A percentile compares a stretch with the other conserved stretches of the same genome.
Conservation (phyloP, 2,329 filamentous ascomycete genomes). For the Aspergillus hortae region DNA sequence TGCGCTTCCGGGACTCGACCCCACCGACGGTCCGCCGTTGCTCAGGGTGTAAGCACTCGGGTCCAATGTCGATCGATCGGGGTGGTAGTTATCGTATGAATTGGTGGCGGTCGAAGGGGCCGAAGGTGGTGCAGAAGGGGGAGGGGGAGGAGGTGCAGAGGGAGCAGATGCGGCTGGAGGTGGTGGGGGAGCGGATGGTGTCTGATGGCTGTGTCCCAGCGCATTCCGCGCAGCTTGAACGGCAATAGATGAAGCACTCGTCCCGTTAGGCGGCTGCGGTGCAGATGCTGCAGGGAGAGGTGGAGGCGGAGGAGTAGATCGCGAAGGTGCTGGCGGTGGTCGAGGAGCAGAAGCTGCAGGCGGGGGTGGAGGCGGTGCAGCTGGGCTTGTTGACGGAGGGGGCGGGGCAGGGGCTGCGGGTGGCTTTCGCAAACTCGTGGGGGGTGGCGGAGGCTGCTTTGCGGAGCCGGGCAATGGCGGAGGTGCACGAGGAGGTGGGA, state of each 20-base stretch:
- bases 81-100: slow-evolving; percentile 41
- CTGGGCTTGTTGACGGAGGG: slow-evolving; percentile 41
- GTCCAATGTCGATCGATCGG: slow-evolving; percentile 64
- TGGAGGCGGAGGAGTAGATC: slow-evolving; percentile 50
- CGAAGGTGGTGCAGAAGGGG: slow-evolving; percentile 43
- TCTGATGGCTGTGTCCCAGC: slow-evolving; percentile 45
- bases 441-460: slow-evolving; percentile 56
- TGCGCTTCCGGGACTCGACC: slow-evolving; percentile 23
- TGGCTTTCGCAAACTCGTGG: slow-evolving; percentile 55
- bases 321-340: slow-evolving; percentile 34
- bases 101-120: slow-evolving; percentile 45
- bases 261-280: slow-evolving; percentile 36
- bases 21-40: slow-evolving; percentile 51
- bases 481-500: slow-evolving; percentile 57
- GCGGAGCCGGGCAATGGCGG: slow-evolving; percentile 56
- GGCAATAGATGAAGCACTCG: slow-evolving; percentile 48
- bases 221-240: slow-evolving; percentile 59
- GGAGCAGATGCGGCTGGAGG: slow-evolving; percentile 30
- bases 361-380: slow-evolving; percentile 42
- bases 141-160: slow-evolving; percentile 45
- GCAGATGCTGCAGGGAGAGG: slow-evolving; percentile 30
- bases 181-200: slow-evolving; percentile 42
- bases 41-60: slow-evolving; percentile 72
- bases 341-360: slow-evolving; percentile 39
- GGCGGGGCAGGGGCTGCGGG: slow-evolving; percentile 44